These are phyloP conservation scores for Misopates orontium DNA, from an alignment of 257 asterid genomes.

Conservation along the genomic window DNA sequence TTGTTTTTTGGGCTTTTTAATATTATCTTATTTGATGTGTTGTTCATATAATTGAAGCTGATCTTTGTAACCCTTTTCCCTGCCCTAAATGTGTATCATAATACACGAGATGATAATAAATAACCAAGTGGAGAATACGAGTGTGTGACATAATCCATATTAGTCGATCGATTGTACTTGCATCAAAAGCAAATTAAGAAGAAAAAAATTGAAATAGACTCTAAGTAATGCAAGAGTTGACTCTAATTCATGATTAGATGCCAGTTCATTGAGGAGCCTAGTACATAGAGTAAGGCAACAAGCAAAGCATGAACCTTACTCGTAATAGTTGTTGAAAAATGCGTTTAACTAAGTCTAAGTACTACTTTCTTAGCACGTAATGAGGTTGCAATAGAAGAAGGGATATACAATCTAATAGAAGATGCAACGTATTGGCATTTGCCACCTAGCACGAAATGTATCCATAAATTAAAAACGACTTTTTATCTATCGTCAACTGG, in stretches of 20 bases:
- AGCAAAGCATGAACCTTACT: constrained; percentile 18
- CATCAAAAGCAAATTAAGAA: neutral
- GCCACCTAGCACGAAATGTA: constrained; percentile 3
- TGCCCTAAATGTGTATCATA: too few relatives aligned
- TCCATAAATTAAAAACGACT: neutral
- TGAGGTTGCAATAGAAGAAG: neutral
- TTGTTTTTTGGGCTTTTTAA: too few relatives aligned
- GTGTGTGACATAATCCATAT: too few relatives aligned
- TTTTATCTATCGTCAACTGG: constrained; percentile 18
- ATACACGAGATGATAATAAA: too few relatives aligned
- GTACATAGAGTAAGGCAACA: constrained; percentile 26
- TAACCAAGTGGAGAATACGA: too few relatives aligned
- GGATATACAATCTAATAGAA: neutral
- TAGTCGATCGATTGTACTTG: neutral
- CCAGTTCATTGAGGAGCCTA: constrained; percentile 20
- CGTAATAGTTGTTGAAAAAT: constrained; percentile 6
- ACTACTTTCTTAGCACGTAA: constrained; percentile 10
- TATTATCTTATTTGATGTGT: too few relatives aligned
- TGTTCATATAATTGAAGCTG: too few relatives aligned
- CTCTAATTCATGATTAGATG: constrained; percentile 31
- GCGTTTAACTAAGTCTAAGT: constrained; percentile 20
- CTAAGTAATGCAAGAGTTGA: constrained; percentile 6
- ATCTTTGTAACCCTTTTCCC: too few relatives aligned
- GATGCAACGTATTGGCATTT: neutral
- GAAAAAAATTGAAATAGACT: neutral